Evolutionary conservation across 352 stramenopile species (phyloP).

Genomic region (Phytophthora multivora): DNA sequence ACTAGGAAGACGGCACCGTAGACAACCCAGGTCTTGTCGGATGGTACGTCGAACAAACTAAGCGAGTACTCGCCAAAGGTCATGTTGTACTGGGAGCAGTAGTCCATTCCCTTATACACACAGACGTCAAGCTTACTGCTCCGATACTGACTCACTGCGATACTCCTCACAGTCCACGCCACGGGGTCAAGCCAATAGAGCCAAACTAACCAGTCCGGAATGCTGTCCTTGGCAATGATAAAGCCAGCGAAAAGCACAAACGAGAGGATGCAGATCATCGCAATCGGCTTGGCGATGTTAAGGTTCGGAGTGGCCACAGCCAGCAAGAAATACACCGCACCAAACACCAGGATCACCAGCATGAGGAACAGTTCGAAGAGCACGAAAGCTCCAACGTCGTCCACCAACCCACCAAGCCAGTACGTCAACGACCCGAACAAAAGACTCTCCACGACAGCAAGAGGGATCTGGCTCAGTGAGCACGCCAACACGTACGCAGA

Average conservation of each 20-base stretch:
- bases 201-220: constrained; percentile 53
- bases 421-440: constrained; percentile 84
- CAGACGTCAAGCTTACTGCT: constrained; percentile 40
- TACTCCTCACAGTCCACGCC: constrained; percentile 50
- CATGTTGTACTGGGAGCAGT: constrained; percentile 34
- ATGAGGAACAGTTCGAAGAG: constrained; percentile 49
- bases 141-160: constrained; percentile 51
- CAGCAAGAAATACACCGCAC: constrained; percentile 53
- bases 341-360: constrained; percentile 46
- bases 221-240: constrained; percentile 49
- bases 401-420: constrained; percentile 70
- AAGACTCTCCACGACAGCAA: constrained; percentile 60
- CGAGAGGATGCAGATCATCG: constrained; percentile 52
- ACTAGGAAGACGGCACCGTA: constrained; percentile 54
- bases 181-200: constrained; percentile 50
- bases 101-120: constrained; percentile 35
- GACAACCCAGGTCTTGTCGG: constrained; percentile 48
- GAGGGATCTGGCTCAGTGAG: constrained; percentile 39
- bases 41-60: constrained; percentile 47
- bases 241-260: constrained; percentile 59
- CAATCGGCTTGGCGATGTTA: constrained; percentile 47
- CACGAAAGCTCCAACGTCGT: constrained; percentile 37
- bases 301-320: constrained; percentile 40
- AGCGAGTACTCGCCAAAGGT: constrained; percentile 61
- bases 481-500: constrained; percentile 70